Evolutionary conservation across 192 early-diverging fungal genomes (phyloP).

Genomic region (Cetraspora pellucida): DNA sequence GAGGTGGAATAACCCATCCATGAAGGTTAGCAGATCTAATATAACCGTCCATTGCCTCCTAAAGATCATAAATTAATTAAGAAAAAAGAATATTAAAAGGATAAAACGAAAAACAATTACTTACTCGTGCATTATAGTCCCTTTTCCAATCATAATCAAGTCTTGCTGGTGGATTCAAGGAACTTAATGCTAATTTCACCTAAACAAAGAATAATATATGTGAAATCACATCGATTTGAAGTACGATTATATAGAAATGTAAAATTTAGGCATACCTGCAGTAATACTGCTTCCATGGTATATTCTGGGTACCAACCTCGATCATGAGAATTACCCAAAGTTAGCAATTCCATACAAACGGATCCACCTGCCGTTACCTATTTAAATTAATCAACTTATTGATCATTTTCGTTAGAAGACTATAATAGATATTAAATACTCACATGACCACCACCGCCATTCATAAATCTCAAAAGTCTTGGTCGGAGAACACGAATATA

Average conservation of each 20-base stretch:
- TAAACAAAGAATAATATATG: not conserved
- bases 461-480: constrained; percentile 43
- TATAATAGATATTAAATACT: constrained; percentile 7
- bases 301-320: constrained; percentile 40
- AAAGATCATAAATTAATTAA: not conserved
- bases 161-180: constrained; percentile 45
- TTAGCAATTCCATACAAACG: constrained; percentile 46
- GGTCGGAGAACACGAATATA: constrained; percentile 49
- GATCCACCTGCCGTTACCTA: constrained; percentile 48
- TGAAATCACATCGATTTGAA: not conserved
- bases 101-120: not conserved
- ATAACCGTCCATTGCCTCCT: constrained; percentile 48
- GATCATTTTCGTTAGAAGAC: not conserved
- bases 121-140: constrained; percentile 36
- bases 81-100: not conserved
- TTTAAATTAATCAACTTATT: not conserved
- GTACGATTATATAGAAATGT: not conserved
- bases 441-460: constrained; percentile 51
- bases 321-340: constrained; percentile 31
- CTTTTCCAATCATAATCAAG: constrained; percentile 41
- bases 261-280: constrained; percentile 15
- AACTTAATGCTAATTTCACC: constrained; percentile 40
- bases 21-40: constrained; percentile 44
- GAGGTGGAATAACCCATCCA: constrained; percentile 43
- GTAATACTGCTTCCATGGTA: constrained; percentile 41